Base-by-base conservation (phyloP, 768 basidiomycete species). In the Cyclocybe aegerita region DNA sequence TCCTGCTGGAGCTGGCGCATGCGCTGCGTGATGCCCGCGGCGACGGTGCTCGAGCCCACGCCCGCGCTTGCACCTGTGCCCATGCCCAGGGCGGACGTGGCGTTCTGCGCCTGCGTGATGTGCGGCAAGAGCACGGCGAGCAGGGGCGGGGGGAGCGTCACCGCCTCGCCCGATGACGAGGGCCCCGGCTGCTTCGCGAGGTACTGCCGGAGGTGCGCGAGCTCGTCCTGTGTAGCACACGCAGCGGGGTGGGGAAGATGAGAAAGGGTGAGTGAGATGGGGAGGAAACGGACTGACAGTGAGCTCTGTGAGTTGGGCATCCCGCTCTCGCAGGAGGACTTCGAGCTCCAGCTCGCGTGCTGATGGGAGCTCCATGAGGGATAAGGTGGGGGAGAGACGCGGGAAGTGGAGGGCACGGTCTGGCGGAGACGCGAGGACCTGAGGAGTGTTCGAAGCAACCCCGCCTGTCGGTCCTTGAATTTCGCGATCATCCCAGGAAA, bases 301-400 rank as follows among this genome's bases (percentile, higher is more conserved):
- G 57, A 92, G 80, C 62, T 86, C 80, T 45, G 79, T 71, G 44
- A 92, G 70, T 64, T 90, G 86, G 48, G 74, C 73, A 67, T 93
- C 89, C 62, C 88, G 80, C 63, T 85, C 78, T 59, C 88, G 77
- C n/a, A 93, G 71, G 10, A 88, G 76, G 29, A 81, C 77, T 69
- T 93, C 92, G 37, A 93, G 83, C 66, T 92, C 88, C 54, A 90
- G 74, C 69, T 93, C 89, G 66, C 90, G 78, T 46, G 81, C 70
- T 39, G 85, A 79, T 15, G 90, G 91, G 32, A 90, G 69, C 53
- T 83, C 80, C 87, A 90, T 89, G 63, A 52, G 39, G 38, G 36
- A 16, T 44, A 23, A 44, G 39, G 16, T 10, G 43, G 42, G 35
- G n/a, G 57, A 46, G 48, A 42, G 46, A 42, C 48, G 37, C 45